phyloP scores from a whole-genome alignment of 805 yeast genomes.

The Myxozyma kluyveri region DNA sequence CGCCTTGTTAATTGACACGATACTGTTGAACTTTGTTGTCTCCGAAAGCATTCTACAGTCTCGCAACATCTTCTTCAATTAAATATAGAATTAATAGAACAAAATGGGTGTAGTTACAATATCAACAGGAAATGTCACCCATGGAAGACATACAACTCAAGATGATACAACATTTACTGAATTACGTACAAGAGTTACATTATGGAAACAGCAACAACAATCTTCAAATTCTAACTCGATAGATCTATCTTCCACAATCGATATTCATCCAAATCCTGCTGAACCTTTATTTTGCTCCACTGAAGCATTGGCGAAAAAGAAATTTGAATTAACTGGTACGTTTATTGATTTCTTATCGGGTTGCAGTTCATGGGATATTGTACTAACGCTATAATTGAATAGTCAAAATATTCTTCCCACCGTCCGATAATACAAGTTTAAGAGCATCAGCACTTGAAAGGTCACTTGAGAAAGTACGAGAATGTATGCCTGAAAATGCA shows the following conservation, averaged over 20 bases:
- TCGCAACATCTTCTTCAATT: no score
- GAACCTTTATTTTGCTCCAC: constrained; percentile 16
- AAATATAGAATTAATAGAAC: no score
- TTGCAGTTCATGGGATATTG: no score
- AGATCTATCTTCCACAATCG: background rate
- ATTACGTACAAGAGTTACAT: background rate
- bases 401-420: constrained; percentile 29
- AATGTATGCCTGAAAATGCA: constrained; percentile 6
- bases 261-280: constrained; percentile 14
- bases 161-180: background rate
- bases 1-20: no score
- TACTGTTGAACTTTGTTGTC: no score
- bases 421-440: background rate
- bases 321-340: constrained; percentile 19
- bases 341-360: background rate
- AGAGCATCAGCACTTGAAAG: constrained; percentile 7
- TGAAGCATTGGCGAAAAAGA: constrained; percentile 4
- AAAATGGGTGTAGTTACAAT: constrained; percentile 8
- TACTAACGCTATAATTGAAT: background rate
- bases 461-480: constrained; percentile 11
- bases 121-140: constrained; percentile 27
- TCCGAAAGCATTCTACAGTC: no score
- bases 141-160: constrained; percentile 10
- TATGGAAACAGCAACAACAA: constrained; percentile 13
- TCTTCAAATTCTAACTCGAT: background rate